phyloP scores from a whole-genome alignment of 2,329 filamentous ascomycete species.

The Penicillium janthinellum region DNA sequence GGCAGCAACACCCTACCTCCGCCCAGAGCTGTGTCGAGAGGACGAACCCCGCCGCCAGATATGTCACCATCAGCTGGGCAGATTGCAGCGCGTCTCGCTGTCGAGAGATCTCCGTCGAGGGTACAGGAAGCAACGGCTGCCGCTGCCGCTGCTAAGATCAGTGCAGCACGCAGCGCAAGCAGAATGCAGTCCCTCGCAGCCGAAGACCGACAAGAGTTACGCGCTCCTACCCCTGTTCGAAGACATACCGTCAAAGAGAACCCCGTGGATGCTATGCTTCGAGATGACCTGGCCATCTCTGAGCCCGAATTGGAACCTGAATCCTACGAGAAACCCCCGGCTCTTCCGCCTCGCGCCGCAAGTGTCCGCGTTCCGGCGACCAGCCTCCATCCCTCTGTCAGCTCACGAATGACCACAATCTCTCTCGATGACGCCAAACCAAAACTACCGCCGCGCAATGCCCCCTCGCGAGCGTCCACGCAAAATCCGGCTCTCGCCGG shows the following conservation, averaged over 20 bases:
- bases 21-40: constrained; percentile 15
- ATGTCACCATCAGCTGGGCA: constrained; percentile 31
- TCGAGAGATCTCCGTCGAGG: constrained; percentile 30
- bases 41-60: constrained; percentile 14
- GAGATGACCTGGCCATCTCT: constrained; percentile 12
- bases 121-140: constrained; percentile 16
- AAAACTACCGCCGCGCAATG: constrained; percentile 29
- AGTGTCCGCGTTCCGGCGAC: constrained; percentile 10
- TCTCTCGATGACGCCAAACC: constrained; percentile 26
- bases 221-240: constrained; percentile 30
- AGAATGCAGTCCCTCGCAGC: constrained; percentile 17
- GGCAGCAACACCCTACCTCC: constrained; percentile 24
- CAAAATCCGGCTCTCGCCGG: constrained; percentile 14
- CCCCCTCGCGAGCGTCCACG: constrained; percentile 14
- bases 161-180: constrained; percentile 23
- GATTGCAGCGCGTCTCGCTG: constrained; percentile 41
- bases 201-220: constrained; percentile 22
- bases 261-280: constrained; percentile 15
- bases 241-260: background rate
- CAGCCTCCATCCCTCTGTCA: constrained; percentile 20
- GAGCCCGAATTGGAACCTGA: constrained; percentile 10
- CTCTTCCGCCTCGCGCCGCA: constrained; percentile 14
- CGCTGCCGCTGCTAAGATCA: constrained; percentile 16
- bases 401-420: constrained; percentile 14
- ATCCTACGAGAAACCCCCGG: constrained; percentile 9